Conservation (phyloP, 768 basidiomycete genomes). For the Boletus sp. region DNA sequence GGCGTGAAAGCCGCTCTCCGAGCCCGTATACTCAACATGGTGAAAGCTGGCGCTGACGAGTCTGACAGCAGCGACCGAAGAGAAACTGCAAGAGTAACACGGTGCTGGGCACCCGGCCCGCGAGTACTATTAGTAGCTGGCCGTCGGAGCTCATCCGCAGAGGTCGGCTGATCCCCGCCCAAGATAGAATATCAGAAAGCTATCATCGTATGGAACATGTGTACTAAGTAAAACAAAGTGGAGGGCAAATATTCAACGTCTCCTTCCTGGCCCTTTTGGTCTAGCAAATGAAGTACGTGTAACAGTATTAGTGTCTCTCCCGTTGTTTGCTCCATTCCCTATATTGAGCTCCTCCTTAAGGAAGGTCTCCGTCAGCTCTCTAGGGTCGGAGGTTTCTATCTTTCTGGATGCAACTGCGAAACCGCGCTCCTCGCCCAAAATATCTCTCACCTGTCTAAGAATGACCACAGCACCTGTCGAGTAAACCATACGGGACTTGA, state of each 20-base stretch:
- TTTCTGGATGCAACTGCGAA: constrained; percentile 50
- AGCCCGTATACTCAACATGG: constrained; percentile 22
- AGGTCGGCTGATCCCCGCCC: background rate
- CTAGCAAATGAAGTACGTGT: constrained; percentile 53
- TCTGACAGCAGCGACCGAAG: background rate
- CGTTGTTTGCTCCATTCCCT: constrained; percentile 2
- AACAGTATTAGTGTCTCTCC: background rate
- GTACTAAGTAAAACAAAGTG: background rate
- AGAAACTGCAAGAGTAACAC: background rate
- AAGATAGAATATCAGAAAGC: background rate
- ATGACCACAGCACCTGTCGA: constrained; percentile 63
- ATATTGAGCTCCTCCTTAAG: constrained; percentile 57
- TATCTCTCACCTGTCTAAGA: constrained; percentile 51
- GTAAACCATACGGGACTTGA: constrained; percentile 89
- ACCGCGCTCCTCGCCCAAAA: constrained; percentile 44
- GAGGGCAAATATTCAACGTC: constrained; percentile 32
- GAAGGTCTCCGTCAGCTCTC: constrained; percentile 63
- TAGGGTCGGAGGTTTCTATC: constrained; percentile 80
- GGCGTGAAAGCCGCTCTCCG: constrained; percentile 15
- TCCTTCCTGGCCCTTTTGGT: constrained; percentile 67
- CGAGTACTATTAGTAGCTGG: background rate
- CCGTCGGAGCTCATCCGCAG: constrained; percentile 27
- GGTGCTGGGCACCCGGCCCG: background rate
- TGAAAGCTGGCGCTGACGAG: background rate
- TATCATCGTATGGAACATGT: background rate